Evolutionary conservation across 495 filamentous ascomycete species (phyloP).

Genomic region (Viridothelium virens): DNA sequence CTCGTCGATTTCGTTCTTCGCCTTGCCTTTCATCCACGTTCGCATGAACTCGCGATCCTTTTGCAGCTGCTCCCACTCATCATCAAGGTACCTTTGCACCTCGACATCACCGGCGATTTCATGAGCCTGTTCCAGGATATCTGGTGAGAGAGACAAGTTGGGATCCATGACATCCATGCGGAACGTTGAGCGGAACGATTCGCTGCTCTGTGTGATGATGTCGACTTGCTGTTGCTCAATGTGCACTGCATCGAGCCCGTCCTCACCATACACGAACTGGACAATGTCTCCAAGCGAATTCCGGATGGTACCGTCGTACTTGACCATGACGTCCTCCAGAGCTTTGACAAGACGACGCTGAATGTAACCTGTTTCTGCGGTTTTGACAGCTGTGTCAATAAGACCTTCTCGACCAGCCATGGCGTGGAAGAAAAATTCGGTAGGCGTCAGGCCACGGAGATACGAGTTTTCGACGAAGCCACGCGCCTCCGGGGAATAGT

Average conservation of each 20-base stretch:
- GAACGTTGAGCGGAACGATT: conserved; percentile 67
- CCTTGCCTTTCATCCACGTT: conserved; percentile 40
- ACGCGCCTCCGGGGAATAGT: conserved; percentile 92
- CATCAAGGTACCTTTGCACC: conserved; percentile 76
- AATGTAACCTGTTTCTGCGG: conserved; percentile 97
- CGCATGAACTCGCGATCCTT: conserved; percentile 71
- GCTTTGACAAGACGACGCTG: conserved; percentile 97
- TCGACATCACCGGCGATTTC: conserved; percentile 80
- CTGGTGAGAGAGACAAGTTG: conserved; percentile 50
- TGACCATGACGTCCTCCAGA: conserved; percentile 92
- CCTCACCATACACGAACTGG: conserved; percentile 96
- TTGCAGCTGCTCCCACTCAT: conserved; percentile 74
- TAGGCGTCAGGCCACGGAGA: conserved; percentile 86
- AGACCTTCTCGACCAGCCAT: conserved; percentile 99
- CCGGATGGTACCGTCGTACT: conserved; percentile 94
- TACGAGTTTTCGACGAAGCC: conserved; percentile 99
- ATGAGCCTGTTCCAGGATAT: conserved; percentile 74
- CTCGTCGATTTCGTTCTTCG: conserved; percentile 55
- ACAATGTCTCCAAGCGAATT: conserved; percentile 96
- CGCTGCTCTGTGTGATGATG: conserved; percentile 65
- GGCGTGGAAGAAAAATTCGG: conserved; percentile 98
- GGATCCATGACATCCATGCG: conserved; percentile 92
- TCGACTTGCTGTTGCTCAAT: conserved; percentile 92
- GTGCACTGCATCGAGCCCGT: conserved; percentile 80
- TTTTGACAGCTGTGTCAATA: conserved; percentile 99